Evolutionary conservation across 768 basidiomycete species (phyloP).

Genomic region (Boletus reticuloceps): DNA sequence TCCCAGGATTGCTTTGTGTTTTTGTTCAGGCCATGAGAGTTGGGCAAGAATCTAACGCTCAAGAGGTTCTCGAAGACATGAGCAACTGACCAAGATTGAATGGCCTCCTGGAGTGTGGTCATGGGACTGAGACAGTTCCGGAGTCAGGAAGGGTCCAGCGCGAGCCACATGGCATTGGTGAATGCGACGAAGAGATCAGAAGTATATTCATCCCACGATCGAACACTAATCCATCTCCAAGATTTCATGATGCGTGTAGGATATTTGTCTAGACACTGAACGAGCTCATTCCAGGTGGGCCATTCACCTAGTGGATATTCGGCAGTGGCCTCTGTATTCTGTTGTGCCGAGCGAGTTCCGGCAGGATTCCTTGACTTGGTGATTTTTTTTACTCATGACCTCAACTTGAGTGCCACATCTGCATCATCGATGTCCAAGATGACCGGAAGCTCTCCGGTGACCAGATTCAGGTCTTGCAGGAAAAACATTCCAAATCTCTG

Average conservation of each 20-base stretch:
- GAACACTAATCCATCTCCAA: not conserved
- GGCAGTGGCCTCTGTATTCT: not conserved
- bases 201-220: not conserved
- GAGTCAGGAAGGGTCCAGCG: not conserved
- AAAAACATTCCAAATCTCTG: slow-evolving; percentile 5
- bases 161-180: slow-evolving; percentile 6
- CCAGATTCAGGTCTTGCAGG: slow-evolving; percentile 6
- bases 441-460: not conserved
- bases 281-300: slow-evolving; percentile 4
- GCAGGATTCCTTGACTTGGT: not conserved
- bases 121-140: rapidly evolving
- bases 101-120: not conserved
- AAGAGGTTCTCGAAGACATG: not conserved
- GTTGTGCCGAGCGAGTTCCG: not conserved
- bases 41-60: slow-evolving; percentile 5
- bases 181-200: not conserved
- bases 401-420: not conserved
- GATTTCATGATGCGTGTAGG: not conserved
- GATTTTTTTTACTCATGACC: not conserved
- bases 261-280: not conserved
- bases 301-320: slow-evolving; percentile 6
- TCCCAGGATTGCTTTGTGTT: not conserved
- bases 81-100: slow-evolving; percentile 3
- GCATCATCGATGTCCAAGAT: not conserved
- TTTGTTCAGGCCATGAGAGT: slow-evolving; percentile 2